Base-by-base conservation (phyloP, 768 basidiomycete genomes). In the Termitomyces sp. region DNA sequence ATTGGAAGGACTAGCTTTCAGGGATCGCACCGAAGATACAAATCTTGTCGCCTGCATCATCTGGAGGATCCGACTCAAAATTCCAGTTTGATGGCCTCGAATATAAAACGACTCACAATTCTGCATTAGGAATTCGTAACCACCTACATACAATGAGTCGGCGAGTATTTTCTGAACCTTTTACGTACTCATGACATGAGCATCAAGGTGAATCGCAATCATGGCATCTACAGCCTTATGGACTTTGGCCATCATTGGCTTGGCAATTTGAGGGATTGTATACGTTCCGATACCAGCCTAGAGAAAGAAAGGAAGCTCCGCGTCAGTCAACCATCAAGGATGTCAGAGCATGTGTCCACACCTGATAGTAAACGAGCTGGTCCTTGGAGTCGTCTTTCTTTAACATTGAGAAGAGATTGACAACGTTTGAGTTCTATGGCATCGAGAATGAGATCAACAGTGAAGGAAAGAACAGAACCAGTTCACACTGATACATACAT, bases 311-410 rank as follows among this genome's bases (percentile, higher is more conserved):
- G n/a, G n/a, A 28, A 28, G 5, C 28, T 28, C 7, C 7, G 28
- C 5, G 28, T 28, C 28, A 28, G 28, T 7, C 28, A 28, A 7
- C 28, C 28, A 28, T 28, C 28, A 3, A 28, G 2, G 7, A 28
- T 28, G 28, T 28, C 7, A 28, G 7, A 28, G 28, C n/a, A 28
- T 15, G 14, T 3, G 15, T 21, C 14, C 5, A 7, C 50, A 81
- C 87, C 74, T 90, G 88, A 65, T 90, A 90, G 60, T 90, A 90
- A 1, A 87, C 85, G 64, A 88, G 73, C 62, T 90, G 88, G 53
- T 83, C 70, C 12, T 64, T 58, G 24, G 73, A 72, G 58, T 84
- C 77, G 47, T 85, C 83, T 66, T 88, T 89, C 71, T 81, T 83
- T 56, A 89, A 66, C 78, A 85, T 78, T 3, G 84, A 79, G 63